Evolutionary conservation across 352 stramenopile species (phyloP).

Genomic region (Pythium sukuiense): DNA sequence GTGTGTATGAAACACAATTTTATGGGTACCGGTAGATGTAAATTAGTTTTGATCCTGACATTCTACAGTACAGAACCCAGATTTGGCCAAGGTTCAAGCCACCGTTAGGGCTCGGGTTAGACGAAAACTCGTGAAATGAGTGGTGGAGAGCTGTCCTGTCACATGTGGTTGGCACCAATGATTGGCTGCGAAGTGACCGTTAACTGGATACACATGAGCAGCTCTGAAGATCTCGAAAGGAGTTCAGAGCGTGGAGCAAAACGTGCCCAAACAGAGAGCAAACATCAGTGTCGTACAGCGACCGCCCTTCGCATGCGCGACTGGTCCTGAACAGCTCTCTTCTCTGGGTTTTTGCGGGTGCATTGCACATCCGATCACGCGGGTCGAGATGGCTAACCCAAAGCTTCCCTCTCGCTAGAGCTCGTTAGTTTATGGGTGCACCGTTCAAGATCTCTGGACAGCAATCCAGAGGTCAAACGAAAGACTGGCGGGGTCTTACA

Average conservation of each 20-base stretch:
- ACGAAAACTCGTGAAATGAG: slow-evolving; percentile 16
- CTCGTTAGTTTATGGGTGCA: background rate
- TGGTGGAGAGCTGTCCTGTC: slow-evolving; percentile 31
- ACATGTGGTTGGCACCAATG: slow-evolving; percentile 12
- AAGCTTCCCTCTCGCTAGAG: background rate
- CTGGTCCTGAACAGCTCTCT: background rate
- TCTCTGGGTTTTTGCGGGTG: background rate
- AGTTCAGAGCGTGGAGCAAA: background rate
- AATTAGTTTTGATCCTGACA: slow-evolving; percentile 2
- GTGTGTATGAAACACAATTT: slow-evolving; percentile 5
- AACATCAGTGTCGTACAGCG: background rate
- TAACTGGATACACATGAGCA: slow-evolving; percentile 1
- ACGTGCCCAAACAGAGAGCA: background rate
- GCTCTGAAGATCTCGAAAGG: too few relatives aligned
- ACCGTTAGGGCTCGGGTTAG: slow-evolving; percentile 2
- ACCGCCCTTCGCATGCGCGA: background rate
- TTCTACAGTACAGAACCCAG: slow-evolving; percentile 18
- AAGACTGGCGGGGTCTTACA: background rate
- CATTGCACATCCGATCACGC: background rate
- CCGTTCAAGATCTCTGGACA: too few relatives aligned
- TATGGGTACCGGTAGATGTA: background rate
- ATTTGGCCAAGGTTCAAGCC: slow-evolving; percentile 28
- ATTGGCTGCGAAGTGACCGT: slow-evolving; percentile 26
- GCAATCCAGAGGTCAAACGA: background rate
- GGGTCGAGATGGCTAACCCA: background rate